Conservation (phyloP, 2,329 filamentous ascomycete species). For the Arthroderma sp. region DNA sequence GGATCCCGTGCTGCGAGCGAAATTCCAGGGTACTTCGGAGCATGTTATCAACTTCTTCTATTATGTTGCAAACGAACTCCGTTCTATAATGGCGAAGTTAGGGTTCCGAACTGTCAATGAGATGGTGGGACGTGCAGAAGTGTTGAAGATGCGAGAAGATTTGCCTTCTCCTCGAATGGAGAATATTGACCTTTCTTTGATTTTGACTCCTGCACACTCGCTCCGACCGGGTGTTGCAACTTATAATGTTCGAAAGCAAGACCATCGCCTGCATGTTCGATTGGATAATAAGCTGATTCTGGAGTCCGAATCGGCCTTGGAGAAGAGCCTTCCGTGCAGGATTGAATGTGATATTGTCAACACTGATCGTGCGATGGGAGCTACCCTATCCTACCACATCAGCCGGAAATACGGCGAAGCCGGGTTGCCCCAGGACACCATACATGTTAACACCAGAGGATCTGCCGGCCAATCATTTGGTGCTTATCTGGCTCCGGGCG, state of each 20-base stretch:
- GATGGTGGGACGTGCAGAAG: slow-evolving; percentile 89
- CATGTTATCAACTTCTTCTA: slow-evolving; percentile 99
- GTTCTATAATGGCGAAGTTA: slow-evolving; percentile 91
- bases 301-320: slow-evolving; percentile 83
- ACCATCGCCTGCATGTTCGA: slow-evolving; percentile 82
- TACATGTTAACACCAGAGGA: slow-evolving; percentile 92
- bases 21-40: slow-evolving; percentile 85
- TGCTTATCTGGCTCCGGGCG: slow-evolving; percentile 82
- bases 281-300: slow-evolving; percentile 96
- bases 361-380: slow-evolving; percentile 85
- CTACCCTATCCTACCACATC: slow-evolving; percentile 89
- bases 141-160: slow-evolving; percentile 75
- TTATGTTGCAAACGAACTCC: slow-evolving; percentile 89
- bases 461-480: slow-evolving; percentile 95
- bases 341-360: slow-evolving; percentile 96
- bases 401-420: slow-evolving; percentile 83
- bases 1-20: slow-evolving; percentile 84
- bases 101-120: slow-evolving; percentile 93
- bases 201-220: slow-evolving; percentile 90
- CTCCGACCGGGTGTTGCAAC: slow-evolving; percentile 87
- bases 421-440: slow-evolving; percentile 80
- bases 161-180: slow-evolving; percentile 76
- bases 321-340: slow-evolving; percentile 82
- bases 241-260: slow-evolving; percentile 96
- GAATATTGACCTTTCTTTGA: slow-evolving; percentile 85